Evolutionary conservation across 73 alveolate genomes (phyloP), one percentile per base, ranked within the genome.

Genomic region (Paramecium sonneborni): DNA sequence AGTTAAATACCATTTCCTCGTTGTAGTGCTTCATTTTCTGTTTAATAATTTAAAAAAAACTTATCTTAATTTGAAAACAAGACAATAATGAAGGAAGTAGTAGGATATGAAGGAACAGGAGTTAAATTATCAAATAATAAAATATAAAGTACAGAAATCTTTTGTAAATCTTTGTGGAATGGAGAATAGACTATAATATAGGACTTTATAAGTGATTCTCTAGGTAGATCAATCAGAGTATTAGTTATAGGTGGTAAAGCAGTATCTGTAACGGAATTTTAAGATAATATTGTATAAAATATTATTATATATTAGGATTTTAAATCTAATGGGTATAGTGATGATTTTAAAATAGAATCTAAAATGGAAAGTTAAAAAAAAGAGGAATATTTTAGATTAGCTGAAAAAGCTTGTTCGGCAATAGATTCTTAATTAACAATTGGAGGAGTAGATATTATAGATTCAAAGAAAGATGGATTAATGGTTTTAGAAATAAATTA

Each of bases 291-390:
- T 35, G 87, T 74, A 74, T 5, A 9, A 74, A n/a, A 32, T 10
- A 2, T 18, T 52, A 12, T 11, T 35, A n/a, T 30, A 35, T 30
- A 14, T 35, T 3, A 74, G 87, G 57, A 35, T 74, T 74, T 74
- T 74, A 74, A 74, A 74, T 74, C 87, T 34, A 74, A 74, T 74
- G 57, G 87, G 1, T 74, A 74, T 38, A 74, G 87, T 18, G 46
- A 74, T 74, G 87, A 74, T 38, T 74, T 28, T 28, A 35, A 24
- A 15, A 35, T 28, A 3, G 58, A 21, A 74, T 74, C 87, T 0
- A 32, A 30, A 34, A 74, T 74, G 87, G 87, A 74, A 1, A 14
- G 37, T 32, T n/a, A 32, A 35, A 74, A 74, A 11, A 74, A 74
- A 11, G 84, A 67, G 1, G 38, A 67, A 26, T 67, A 67, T n/a